These are phyloP conservation scores for Polychaeton citri DNA, from an alignment of 2,329 filamentous ascomycete species.

Conservation along the genomic window DNA sequence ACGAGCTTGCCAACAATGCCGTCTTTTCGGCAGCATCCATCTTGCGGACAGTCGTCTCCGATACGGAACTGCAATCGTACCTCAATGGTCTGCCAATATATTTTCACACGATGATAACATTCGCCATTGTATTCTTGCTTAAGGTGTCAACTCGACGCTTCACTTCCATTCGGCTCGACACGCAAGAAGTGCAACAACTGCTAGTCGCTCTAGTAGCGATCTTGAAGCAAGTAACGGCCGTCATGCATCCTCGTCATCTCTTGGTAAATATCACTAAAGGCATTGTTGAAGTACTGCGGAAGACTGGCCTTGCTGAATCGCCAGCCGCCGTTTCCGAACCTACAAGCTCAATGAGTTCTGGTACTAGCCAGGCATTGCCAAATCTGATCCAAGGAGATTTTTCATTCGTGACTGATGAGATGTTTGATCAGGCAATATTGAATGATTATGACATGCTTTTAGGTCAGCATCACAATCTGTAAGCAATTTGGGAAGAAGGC, in stretches of 20 bases:
- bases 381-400: neutral
- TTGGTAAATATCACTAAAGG: constrained; percentile 16
- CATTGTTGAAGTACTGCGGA: neutral
- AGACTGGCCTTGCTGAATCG: neutral
- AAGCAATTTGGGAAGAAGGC: neutral
- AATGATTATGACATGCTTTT: neutral
- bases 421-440: neutral
- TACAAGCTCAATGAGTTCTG: neutral
- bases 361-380: neutral
- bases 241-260: constrained; percentile 18
- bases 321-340: neutral
- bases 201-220: constrained; percentile 14
- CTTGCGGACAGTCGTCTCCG: constrained; percentile 2
- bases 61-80: neutral
- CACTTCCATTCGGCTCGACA: constrained; percentile 14
- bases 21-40: constrained; percentile 6
- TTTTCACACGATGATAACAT: constrained; percentile 40
- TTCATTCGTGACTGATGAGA: neutral
- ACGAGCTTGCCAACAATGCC: constrained; percentile 16
- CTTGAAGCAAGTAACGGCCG: constrained; percentile 14
- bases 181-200: constrained; percentile 9
- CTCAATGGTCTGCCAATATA: constrained; percentile 37
- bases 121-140: constrained; percentile 25
- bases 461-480: neutral
- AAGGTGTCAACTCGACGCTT: constrained; percentile 16